Percentiles rank a stretch among this genome's conserved stretches.
Evolutionary conservation across 805 yeast genomes (phyloP).

Genomic region (Wickerhamomyces silvicola): DNA sequence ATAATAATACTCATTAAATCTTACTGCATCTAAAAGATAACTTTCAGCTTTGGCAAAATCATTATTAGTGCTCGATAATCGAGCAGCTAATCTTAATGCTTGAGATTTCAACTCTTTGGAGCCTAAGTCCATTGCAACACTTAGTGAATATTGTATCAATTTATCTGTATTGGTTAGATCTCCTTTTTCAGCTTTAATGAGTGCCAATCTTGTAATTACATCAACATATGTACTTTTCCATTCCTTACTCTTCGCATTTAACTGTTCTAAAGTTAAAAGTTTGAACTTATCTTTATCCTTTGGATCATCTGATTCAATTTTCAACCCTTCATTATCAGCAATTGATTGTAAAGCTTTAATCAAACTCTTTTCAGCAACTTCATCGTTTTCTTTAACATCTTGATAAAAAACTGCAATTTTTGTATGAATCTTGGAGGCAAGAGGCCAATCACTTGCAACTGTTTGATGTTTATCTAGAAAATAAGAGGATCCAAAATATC

Average conservation of each 20-base stretch:
- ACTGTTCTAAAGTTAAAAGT: constrained; percentile 17
- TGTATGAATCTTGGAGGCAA: constrained; percentile 1
- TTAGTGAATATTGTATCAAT: constrained; percentile 24
- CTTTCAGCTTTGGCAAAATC: constrained; percentile 22
- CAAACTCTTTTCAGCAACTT: constrained; percentile 29
- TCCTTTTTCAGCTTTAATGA: constrained; percentile 24
- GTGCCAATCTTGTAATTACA: constrained; percentile 32
- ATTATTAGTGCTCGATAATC: constrained; percentile 17
- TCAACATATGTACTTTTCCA: constrained; percentile 31
- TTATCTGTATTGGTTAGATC: constrained; percentile 21
- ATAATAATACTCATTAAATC: constrained; percentile 17
- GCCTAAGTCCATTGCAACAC: constrained; percentile 25
- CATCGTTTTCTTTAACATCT: constrained; percentile 25
- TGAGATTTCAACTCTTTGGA: constrained; percentile 15
- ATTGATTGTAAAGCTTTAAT: constrained; percentile 24
- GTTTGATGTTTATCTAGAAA: constrained; percentile 9
- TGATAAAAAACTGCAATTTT: constrained; percentile 35
- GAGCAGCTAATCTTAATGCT: constrained; percentile 32
- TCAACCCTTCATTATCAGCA: constrained; percentile 25
- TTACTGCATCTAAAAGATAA: constrained; percentile 24
- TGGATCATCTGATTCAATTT: constrained; percentile 11
- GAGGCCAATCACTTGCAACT: constrained; percentile 7
- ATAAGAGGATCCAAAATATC: constrained; percentile 3
- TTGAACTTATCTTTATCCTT: constrained; percentile 15
- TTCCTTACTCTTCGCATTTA: constrained; percentile 22